Percentiles rank a stretch among this genome's conserved stretches.
phyloP scores from a whole-genome alignment of 768 basidiomycete genomes.

The Leccinum longicurvipes region DNA sequence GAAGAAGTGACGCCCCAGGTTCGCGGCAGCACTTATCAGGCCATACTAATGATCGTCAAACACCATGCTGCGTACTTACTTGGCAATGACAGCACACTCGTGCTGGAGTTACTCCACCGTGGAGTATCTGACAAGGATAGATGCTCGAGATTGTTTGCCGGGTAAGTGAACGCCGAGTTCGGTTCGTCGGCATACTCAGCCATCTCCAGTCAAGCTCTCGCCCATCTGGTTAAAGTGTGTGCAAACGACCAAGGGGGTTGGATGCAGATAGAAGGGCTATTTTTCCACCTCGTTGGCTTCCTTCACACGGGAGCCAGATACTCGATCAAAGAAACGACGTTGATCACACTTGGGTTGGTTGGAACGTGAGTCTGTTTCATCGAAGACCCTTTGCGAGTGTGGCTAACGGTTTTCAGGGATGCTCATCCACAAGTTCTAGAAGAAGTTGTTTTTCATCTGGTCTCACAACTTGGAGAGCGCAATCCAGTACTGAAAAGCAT shows the following conservation, averaged over 20 bases:
- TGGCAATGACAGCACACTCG: constrained; percentile 29
- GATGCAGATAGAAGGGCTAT: constrained; percentile 38
- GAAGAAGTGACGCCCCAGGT: constrained; percentile 47
- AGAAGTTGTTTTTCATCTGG: constrained; percentile 56
- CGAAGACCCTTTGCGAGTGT: background rate
- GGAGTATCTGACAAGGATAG: constrained; percentile 56
- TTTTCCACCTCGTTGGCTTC: constrained; percentile 44
- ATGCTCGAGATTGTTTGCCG: constrained; percentile 61
- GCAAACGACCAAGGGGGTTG: constrained; percentile 33
- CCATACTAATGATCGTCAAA: constrained; percentile 40
- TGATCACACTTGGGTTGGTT: constrained; percentile 59
- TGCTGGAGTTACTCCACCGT: constrained; percentile 39
- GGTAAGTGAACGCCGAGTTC: constrained; percentile 41
- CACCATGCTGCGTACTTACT: constrained; percentile 37
- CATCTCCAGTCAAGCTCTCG: constrained; percentile 41
- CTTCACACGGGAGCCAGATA: constrained; percentile 43
- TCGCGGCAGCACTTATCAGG: constrained; percentile 40
- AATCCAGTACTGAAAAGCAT: constrained; percentile 70
- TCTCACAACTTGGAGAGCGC: constrained; percentile 61
- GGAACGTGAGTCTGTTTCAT: constrained; percentile 34
- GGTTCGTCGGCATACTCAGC: constrained; percentile 7
- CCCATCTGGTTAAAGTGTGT: constrained; percentile 45
- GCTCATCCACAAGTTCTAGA: constrained; percentile 52
- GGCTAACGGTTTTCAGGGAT: constrained; percentile 36
- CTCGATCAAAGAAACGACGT: constrained; percentile 57